Conservation (phyloP, 2,329 filamentous ascomycete genomes). For the Amauroascus niger region DNA sequence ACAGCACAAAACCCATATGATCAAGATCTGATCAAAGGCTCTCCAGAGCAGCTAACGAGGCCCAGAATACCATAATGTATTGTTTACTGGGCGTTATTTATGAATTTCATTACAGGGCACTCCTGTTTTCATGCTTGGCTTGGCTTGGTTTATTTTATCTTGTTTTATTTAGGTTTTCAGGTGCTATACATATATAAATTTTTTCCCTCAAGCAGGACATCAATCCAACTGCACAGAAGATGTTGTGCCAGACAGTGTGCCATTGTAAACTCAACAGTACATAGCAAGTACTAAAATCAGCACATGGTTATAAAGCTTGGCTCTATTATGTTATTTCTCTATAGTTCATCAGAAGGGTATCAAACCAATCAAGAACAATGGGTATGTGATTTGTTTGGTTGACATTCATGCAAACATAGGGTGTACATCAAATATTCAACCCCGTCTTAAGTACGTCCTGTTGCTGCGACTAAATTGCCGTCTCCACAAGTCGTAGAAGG, state of each 20-base stretch:
- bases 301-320: too few relatives aligned
- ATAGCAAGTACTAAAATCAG: too few relatives aligned
- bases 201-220: too few relatives aligned
- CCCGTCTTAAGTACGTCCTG: neutral
- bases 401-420: neutral
- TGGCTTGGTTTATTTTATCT: neutral
- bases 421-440: neutral
- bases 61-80: constrained; percentile 1
- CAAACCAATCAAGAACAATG: neutral
- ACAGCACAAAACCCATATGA: neutral
- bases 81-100: neutral
- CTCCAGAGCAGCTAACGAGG: neutral
- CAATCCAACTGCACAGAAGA: too few relatives aligned
- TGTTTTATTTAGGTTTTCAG: neutral
- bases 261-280: too few relatives aligned
- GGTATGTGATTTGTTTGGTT: neutral
- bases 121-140: neutral
- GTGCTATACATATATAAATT: too few relatives aligned
- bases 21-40: neutral
- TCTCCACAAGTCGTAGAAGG: too few relatives aligned
- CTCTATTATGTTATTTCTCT: too few relatives aligned
- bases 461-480: too few relatives aligned
- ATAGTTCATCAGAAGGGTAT: neutral
- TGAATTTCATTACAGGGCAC: neutral
- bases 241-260: too few relatives aligned